Conservation (phyloP, 257 asterid species). For the Coffea canephora region DNA sequence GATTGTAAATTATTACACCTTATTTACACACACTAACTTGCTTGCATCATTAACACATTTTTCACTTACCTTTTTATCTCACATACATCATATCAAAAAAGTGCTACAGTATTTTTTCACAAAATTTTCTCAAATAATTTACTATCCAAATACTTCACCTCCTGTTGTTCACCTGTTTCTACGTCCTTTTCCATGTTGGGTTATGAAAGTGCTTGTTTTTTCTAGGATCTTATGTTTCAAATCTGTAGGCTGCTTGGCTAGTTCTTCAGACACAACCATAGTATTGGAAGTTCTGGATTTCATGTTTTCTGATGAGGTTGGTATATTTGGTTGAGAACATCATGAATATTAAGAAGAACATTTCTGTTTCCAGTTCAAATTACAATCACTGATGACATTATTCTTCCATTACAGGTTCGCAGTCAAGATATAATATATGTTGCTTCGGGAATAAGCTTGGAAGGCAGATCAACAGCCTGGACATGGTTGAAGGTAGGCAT, state of each 20-base stretch:
- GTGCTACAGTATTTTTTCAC: no score
- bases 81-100: no score
- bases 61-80: no score
- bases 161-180: background rate
- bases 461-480: constrained; percentile 41
- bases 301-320: constrained; percentile 38
- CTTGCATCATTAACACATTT: no score
- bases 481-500: constrained; percentile 35
- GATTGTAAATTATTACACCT: no score
- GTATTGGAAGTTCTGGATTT: constrained; percentile 30
- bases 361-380: background rate
- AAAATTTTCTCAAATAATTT: no score
- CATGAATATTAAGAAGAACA: background rate
- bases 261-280: constrained; percentile 33
- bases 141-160: background rate
- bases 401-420: background rate
- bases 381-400: background rate
- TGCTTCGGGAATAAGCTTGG: constrained; percentile 35
- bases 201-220: background rate
- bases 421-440: constrained; percentile 8
- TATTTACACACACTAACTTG: no score
- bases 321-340: background rate
- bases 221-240: background rate
- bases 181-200: background rate
- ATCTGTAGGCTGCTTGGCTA: constrained; percentile 35